A percentile compares a stretch with the other conserved stretches of the same genome.
Evolutionary conservation across 139 green algal species (phyloP).

Genomic region (Closterium sp.): DNA sequence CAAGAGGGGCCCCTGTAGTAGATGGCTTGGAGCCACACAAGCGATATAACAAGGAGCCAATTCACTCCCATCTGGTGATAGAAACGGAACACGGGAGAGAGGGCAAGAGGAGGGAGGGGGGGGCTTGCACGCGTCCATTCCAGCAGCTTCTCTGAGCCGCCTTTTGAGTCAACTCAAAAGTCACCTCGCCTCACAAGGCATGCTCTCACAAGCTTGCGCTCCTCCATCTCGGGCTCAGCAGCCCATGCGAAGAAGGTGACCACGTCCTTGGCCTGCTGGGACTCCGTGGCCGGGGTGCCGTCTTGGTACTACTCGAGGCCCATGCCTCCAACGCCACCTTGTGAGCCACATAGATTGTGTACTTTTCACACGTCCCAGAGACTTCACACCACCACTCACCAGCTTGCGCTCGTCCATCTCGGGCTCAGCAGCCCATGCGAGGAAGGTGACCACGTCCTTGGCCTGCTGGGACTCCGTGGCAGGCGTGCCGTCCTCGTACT

Average conservation of each 20-base stretch:
- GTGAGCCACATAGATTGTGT: not conserved
- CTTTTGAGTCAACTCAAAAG: no score
- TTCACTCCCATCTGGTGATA: slow-evolving; percentile 87
- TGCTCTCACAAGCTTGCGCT: slow-evolving; percentile 93
- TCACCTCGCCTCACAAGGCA: no score
- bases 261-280: slow-evolving; percentile 69
- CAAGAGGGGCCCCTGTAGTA: no score
- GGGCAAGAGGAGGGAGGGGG: no score
- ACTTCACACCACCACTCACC: slow-evolving; percentile 61
- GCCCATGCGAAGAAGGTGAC: slow-evolving; percentile 91
- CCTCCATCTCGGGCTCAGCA: slow-evolving; percentile 86
- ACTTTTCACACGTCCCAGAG: not conserved
- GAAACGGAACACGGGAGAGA: no score
- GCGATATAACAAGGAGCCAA: slow-evolving; percentile 77
- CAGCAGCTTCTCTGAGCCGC: no score
- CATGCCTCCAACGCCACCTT: not conserved
- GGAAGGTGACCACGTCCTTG: slow-evolving; percentile 89
- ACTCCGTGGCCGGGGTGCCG: not conserved
- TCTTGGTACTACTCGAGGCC: slow-evolving; percentile 67
- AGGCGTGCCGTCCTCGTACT: slow-evolving; percentile 97
- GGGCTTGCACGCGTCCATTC: no score
- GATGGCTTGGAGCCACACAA: slow-evolving; percentile 72
- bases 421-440: slow-evolving; percentile 88
- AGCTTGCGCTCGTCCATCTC: slow-evolving; percentile 94
- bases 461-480: slow-evolving; percentile 83